Evolutionary conservation across 257 asterid species (phyloP), one percentile per base, ranked within the genome.

Genomic region (Schizonepeta tenuifolia): DNA sequence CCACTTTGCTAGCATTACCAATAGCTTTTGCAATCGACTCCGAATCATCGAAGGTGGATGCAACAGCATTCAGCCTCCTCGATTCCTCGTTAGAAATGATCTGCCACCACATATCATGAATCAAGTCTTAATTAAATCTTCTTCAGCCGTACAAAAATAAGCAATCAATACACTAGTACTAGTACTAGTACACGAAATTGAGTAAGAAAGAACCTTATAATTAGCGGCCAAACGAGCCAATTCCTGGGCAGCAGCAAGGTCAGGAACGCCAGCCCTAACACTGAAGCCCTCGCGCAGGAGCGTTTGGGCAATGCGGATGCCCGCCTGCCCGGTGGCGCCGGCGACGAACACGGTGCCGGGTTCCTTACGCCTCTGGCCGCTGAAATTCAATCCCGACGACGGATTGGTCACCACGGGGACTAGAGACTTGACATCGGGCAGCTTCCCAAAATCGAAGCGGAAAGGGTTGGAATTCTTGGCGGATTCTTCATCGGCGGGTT

Each of bases 241-340:
- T 21, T 94, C 97, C 65, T 94, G 99, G 4, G 99, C 97, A 53
- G 95, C 93, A 62, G 43, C 86, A 43, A 94, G 88, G 72, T 94
- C 95, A 26, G 96, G 77, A 50, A 94, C 99, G 14, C 97, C 97
- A 31, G 99, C 99, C 80, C 99, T 79, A n/a, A 94, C 97, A 47
- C 79, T 89, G 53, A 89, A 94, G 2, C 99, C 99, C 73, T 88
- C 83, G 2, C 96, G 86, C 21, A 94, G 80, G 70, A 94, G 93
- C 15, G 84, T 79, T 35, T 89, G 97, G 7, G 96, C 95, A 83
- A 94, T 87, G 84, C 97, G 96, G 55, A 86, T 77, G 35, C 99
- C 99, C 0, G 89, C 89, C 73, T 84, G 97, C 51, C 97, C 97
- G 0, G 93, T 86, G 1, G 95, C 99, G 2, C 97, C 97, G 3